A percentile compares a stretch with the other conserved stretches of the same genome.
Conservation (phyloP, 2,329 filamentous ascomycete species). For the Curvularia hawaiiensis region DNA sequence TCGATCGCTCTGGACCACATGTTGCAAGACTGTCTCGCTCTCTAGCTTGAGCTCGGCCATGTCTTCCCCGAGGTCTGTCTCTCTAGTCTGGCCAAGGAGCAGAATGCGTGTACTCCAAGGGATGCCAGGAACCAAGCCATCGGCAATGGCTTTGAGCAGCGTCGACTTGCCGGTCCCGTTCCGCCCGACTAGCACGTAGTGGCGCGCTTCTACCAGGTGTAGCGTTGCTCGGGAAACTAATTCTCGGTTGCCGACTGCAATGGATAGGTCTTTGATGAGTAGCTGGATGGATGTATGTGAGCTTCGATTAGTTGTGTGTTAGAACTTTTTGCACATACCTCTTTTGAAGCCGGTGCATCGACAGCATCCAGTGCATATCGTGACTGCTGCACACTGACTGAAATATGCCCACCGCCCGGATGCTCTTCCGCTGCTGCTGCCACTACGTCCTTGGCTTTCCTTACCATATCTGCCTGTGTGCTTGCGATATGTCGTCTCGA, state of each 20-base stretch:
- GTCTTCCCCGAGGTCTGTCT: slow-evolving; percentile 36
- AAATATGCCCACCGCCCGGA: slow-evolving; percentile 35
- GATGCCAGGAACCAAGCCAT: slow-evolving; percentile 75
- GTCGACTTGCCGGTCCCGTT: slow-evolving; percentile 88
- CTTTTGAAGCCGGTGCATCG: slow-evolving; percentile 47
- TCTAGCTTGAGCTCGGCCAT: slow-evolving; percentile 32
- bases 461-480: slow-evolving; percentile 30
- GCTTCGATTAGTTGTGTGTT: not conserved
- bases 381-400: slow-evolving; percentile 47
- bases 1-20: slow-evolving; percentile 64
- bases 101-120: slow-evolving; percentile 45
- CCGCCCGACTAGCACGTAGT: slow-evolving; percentile 79
- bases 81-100: slow-evolving; percentile 43
- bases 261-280: slow-evolving; percentile 70
- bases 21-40: slow-evolving; percentile 63
- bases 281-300: slow-evolving; percentile 37
- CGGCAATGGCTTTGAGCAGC: slow-evolving; percentile 73
- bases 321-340: slow-evolving; percentile 24
- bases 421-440: slow-evolving; percentile 24
- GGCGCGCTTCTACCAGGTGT: slow-evolving; percentile 71
- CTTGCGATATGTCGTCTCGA: not conserved
- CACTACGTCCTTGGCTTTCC: slow-evolving; percentile 33
- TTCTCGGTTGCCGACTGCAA: slow-evolving; percentile 67
- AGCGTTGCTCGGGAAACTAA: slow-evolving; percentile 73
- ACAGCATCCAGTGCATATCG: slow-evolving; percentile 47